Evolutionary conservation across 2,329 filamentous ascomycete species (phyloP), one percentile per base, ranked within the genome.

Genomic region (Berkeleyomyces basicola): DNA sequence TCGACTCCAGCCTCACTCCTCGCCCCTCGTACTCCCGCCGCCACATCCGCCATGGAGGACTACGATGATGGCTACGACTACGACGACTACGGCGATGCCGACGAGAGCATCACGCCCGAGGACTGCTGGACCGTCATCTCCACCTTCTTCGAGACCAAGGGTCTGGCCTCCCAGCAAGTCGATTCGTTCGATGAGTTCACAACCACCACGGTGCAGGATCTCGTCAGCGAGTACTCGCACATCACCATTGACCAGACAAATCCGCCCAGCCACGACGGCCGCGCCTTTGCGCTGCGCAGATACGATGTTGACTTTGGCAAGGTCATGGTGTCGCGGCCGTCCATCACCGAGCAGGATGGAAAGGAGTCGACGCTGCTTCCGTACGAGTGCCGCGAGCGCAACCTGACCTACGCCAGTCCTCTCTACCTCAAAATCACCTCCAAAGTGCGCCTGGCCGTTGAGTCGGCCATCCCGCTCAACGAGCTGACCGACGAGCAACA

Each of bases 151-250:
- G 90, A 96, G 69, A 82, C 85, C 66, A 99, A 97, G 76, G 92
- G 93, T 70, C 81, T 99, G 40, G 93, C 96, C 31, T 96, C 93
- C 14, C 92, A 99, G 75, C 93, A 99, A 77, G 85, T 97, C 66
- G 92, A 97, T 73, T 99, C 95, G 0, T 99, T 96, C 75, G 90
- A 99, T 75, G 91, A 97, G 72, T 99, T 99, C 70, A 91, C 93
- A 63, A 85, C 87, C 65, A 90, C 88, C 31, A 96, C 91, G 0
- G 92, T 99, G 75, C 91, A 97, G 71, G 89, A 96, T 69, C 83
- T 99, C 65, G 87, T 99, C 65, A 86, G 90, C 70, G 93, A 97
- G 73, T 92, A 96, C 72, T 89, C 88, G 47, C 84, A 86, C 67
- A 86, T 97, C 66, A 90, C 88, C n/a, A 83, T 99, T 67, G 93